A percentile compares a stretch with the other conserved stretches of the same genome.
Evolutionary conservation across 441 rosid genomes (phyloP).

Genomic region (Populus hybrid): DNA sequence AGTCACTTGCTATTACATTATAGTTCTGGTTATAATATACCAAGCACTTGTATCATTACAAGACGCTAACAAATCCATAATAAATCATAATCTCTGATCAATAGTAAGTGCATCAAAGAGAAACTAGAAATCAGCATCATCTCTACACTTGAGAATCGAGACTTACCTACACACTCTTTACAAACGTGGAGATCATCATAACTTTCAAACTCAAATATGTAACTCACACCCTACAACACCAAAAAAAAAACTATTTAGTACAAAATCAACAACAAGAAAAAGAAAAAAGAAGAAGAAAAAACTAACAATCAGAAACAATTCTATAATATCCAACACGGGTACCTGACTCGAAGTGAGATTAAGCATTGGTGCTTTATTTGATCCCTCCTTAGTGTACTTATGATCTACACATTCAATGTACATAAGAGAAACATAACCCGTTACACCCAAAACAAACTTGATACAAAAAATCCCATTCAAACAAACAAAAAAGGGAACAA

Average conservation of each 20-base stretch:
- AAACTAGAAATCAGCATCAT: not conserved
- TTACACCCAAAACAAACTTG: not conserved
- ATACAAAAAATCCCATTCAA: not conserved
- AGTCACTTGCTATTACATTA: not conserved
- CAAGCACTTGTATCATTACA: not conserved
- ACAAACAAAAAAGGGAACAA: not conserved
- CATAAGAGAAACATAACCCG: not conserved
- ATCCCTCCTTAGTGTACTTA: constrained; percentile 72
- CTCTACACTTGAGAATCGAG: not conserved
- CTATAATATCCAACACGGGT: constrained; percentile 2
- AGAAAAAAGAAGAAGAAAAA: not conserved
- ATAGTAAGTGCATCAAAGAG: not conserved
- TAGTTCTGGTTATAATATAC: not conserved
- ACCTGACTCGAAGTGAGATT: constrained; percentile 75
- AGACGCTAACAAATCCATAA: not conserved
- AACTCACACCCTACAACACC: constrained; percentile 57
- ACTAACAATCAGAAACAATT: not conserved
- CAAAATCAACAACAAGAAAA: not conserved
- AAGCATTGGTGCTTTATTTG: constrained; percentile 84
- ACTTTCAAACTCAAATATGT: constrained; percentile 82
- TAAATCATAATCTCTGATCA: not conserved
- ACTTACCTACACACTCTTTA: constrained; percentile 76
- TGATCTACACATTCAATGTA: constrained; percentile 44
- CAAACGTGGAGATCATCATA: constrained; percentile 67
- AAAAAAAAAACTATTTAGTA: not conserved